Percentiles rank a stretch among this genome's conserved stretches.
phyloP scores from a whole-genome alignment of 2,329 filamentous ascomycete genomes.

The Ophiosphaerella herpotricha region DNA sequence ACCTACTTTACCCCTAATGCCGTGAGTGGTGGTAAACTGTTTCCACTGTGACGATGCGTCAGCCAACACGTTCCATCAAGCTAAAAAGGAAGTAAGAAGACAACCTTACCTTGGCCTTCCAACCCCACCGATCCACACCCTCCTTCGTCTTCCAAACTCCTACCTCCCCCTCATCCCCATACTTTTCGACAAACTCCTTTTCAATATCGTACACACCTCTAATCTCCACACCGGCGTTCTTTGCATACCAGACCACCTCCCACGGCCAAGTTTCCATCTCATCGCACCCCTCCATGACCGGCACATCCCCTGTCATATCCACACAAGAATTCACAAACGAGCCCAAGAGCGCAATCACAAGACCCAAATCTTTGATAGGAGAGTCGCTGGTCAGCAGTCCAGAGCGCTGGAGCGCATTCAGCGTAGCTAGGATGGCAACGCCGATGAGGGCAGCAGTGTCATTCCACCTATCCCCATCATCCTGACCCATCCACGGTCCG shows the following conservation, averaged over 20 bases:
- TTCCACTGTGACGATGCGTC: too few species aligned
- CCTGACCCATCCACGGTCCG: slow-evolving; percentile 8
- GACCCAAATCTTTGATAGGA: slow-evolving; percentile 12
- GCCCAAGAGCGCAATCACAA: slow-evolving; percentile 11
- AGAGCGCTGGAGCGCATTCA: slow-evolving; percentile 14
- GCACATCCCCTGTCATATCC: slow-evolving; percentile 1
- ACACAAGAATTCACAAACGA: slow-evolving; percentile 9
- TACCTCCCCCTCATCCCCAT: slow-evolving; percentile 5
- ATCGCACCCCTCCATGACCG: slow-evolving; percentile 1
- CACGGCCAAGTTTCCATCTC: slow-evolving; percentile 6
- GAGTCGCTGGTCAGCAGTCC: slow-evolving; percentile 9
- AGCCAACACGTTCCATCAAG: too few species aligned
- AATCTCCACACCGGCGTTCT: slow-evolving; percentile 2
- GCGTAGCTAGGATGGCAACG: slow-evolving; percentile 9
- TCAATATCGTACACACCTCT: slow-evolving; percentile 10
- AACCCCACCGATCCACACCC: slow-evolving; percentile 13
- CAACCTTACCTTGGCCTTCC: slow-evolving; percentile 8
- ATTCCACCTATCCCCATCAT: slow-evolving; percentile 8
- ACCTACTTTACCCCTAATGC: too few species aligned
- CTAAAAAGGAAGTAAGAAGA: background rate
- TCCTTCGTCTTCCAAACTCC: slow-evolving; percentile 9
- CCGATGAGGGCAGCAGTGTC: slow-evolving; percentile 11
- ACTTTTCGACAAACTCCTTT: slow-evolving; percentile 7
- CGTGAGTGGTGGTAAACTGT: too few species aligned
- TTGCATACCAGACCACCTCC: slow-evolving; percentile 4